A percentile compares a stretch with the other conserved stretches of the same genome.
Evolutionary conservation across 495 filamentous ascomycete genomes (phyloP).

Genomic region (Podospora australis): DNA sequence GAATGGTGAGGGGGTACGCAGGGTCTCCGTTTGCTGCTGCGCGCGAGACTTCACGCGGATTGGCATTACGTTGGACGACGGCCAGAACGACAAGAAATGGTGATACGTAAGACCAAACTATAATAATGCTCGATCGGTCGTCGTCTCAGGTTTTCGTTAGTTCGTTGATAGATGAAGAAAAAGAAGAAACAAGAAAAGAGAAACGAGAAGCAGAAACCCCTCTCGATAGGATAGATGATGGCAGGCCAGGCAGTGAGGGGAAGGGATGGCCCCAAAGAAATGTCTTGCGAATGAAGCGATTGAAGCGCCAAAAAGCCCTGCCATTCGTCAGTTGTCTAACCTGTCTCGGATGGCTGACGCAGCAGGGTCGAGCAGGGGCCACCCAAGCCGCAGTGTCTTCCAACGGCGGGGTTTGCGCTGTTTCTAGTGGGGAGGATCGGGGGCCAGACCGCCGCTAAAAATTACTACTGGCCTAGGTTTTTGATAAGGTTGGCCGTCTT

Average conservation of each 20-base stretch:
- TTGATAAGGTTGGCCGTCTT: no score
- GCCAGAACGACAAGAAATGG: not conserved
- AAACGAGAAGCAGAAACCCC: not conserved
- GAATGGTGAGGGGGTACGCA: slow-evolving; percentile 24
- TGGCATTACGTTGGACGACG: slow-evolving; percentile 27
- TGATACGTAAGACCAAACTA: no score
- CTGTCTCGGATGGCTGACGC: slow-evolving; percentile 4
- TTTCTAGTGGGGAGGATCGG: not conserved
- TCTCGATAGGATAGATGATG: not conserved
- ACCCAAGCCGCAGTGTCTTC: no score
- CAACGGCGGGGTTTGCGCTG: no score
- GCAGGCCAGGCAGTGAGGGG: not conserved
- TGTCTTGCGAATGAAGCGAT: not conserved
- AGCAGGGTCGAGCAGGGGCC: not conserved
- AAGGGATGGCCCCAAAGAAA: not conserved
- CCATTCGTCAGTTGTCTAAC: slow-evolving; percentile 2
- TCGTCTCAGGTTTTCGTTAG: no score
- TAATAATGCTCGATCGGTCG: no score
- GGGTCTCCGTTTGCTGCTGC: slow-evolving; percentile 12
- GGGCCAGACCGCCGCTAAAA: slow-evolving; percentile 2
- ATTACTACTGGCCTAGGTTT: no score
- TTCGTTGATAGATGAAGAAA: not conserved
- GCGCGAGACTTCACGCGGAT: slow-evolving; percentile 40
- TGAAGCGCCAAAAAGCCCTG: no score
- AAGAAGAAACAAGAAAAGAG: not conserved